These are phyloP conservation scores for Boletus barrowsii DNA, from an alignment of 768 basidiomycete genomes.

Conservation along the genomic window DNA sequence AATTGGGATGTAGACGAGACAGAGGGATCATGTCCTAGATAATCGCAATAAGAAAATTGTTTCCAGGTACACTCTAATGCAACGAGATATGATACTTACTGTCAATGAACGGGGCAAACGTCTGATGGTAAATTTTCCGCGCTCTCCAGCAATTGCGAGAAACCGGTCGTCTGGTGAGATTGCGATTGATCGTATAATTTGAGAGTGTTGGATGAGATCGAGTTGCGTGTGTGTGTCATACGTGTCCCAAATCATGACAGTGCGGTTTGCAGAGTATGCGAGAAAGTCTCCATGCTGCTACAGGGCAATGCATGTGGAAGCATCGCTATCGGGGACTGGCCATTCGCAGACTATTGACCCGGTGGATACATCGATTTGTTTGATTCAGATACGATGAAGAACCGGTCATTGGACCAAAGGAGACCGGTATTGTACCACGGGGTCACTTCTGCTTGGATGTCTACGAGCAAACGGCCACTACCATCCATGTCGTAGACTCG, in stretches of 20 bases:
- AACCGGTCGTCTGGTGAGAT: background rate
- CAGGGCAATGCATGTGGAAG: background rate
- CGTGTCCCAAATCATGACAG: background rate
- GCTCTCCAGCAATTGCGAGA: background rate
- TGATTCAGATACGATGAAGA: slow-evolving; percentile 1
- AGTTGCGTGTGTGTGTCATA: background rate
- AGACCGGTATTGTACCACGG: slow-evolving; percentile 5
- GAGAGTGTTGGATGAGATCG: background rate
- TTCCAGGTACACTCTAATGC: background rate
- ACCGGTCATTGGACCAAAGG: slow-evolving; percentile 1
- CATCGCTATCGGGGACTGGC: background rate
- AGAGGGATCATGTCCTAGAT: background rate
- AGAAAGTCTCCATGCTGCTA: background rate
- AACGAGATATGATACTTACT: background rate
- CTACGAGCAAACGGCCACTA: background rate
- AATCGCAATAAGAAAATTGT: background rate
- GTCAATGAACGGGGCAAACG: background rate
- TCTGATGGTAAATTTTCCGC: background rate
- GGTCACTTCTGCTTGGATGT: background rate
- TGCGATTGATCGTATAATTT: background rate
- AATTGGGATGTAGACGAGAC: background rate
- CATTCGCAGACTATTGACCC: background rate
- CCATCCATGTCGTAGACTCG: background rate
- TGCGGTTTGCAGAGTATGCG: background rate
- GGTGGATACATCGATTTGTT: background rate